Evolutionary conservation across 116 monocot species (phyloP).

Genomic region (Papilionanthe hybrid): DNA sequence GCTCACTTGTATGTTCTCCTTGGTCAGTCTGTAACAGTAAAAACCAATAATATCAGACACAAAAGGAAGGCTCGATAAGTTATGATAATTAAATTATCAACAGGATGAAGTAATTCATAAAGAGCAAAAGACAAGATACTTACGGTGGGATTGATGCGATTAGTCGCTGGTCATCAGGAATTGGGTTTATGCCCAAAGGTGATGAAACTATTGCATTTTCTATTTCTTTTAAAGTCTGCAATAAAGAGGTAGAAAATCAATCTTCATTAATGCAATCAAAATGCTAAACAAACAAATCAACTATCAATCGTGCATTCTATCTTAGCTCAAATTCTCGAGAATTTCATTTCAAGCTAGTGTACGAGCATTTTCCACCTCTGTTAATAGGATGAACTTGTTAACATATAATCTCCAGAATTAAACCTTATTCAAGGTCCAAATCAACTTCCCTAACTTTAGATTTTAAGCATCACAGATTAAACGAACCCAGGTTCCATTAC

Average conservation of each 20-base stretch:
- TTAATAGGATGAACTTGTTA: background rate
- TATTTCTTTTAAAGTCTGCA: conserved; percentile 62
- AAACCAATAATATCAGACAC: background rate
- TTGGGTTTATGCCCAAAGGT: conserved; percentile 88
- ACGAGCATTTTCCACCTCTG: background rate
- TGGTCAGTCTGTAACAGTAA: conserved; percentile 57
- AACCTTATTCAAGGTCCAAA: background rate
- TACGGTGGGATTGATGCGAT: conserved; percentile 82
- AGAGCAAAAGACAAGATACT: conserved; percentile 11
- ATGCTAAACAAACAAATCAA: background rate
- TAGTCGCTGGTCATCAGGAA: conserved; percentile 61
- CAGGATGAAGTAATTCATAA: background rate
- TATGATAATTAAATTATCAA: background rate
- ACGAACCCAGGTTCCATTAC: background rate
- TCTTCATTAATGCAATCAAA: background rate
- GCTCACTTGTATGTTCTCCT: conserved; percentile 84
- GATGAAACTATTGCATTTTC: conserved; percentile 86
- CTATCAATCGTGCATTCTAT: background rate
- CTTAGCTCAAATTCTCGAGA: background rate
- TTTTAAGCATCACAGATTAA: background rate
- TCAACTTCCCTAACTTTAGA: background rate
- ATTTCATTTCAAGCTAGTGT: background rate
- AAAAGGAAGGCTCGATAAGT: background rate
- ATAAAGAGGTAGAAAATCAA: background rate
- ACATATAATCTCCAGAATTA: background rate